These are phyloP conservation scores for Dovyalis caffra DNA, from an alignment of 345 rosid species.

Conservation along the genomic window DNA sequence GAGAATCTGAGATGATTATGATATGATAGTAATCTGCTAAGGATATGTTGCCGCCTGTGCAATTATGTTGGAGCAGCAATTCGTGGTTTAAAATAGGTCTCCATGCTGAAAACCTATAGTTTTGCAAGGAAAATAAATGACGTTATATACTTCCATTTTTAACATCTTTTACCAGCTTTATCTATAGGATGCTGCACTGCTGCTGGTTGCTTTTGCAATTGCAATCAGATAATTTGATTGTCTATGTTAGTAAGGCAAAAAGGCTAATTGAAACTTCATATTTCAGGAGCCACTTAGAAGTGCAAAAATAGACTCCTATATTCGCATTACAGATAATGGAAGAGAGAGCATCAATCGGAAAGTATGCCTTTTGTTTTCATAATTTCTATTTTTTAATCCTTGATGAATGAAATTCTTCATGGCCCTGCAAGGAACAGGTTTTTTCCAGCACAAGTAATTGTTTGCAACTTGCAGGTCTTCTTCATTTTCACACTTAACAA, in stretches of 20 bases:
- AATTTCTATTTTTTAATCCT: neutral
- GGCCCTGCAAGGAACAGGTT: neutral
- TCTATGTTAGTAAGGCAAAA: neutral
- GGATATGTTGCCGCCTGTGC: neutral
- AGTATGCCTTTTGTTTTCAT: constrained; percentile 38
- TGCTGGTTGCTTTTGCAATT: neutral
- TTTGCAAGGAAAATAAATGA: neutral
- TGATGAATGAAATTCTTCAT: neutral
- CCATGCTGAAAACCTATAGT: neutral
- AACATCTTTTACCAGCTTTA: neutral
- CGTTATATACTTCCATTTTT: neutral
- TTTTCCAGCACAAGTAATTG: constrained; percentile 8
- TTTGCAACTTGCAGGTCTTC: constrained; percentile 58
- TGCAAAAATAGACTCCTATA: constrained; percentile 62
- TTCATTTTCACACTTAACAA: constrained; percentile 78
- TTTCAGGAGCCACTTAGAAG: constrained; percentile 73
- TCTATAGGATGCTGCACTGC: neutral
- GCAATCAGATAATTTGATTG: neutral
- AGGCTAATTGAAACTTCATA: constrained; percentile 10
- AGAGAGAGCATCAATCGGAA: constrained; percentile 81
- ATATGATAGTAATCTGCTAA: neutral
- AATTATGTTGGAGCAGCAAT: neutral
- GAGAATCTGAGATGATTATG: neutral
- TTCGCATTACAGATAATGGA: constrained; percentile 89
- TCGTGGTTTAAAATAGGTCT: neutral